phyloP scores from a whole-genome alignment of 805 yeast genomes.

The Yarrowia bubula region DNA sequence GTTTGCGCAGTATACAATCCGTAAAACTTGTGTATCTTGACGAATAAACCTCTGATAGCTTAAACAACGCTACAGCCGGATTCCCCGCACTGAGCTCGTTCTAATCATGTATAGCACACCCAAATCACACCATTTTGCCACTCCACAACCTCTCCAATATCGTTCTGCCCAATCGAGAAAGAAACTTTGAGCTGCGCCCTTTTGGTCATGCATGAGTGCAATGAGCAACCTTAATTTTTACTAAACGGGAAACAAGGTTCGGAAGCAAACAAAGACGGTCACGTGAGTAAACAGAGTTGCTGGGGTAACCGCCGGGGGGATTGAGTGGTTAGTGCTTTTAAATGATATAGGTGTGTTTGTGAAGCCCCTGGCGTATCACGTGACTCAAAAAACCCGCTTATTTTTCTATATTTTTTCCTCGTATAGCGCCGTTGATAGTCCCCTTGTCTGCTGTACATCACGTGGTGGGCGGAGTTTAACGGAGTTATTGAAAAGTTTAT shows the following conservation, averaged over 20 bases:
- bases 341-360: too few species aligned
- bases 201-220: neutral
- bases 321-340: too few species aligned
- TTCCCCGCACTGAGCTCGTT: neutral
- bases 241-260: neutral
- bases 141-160: neutral
- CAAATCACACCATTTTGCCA: neutral
- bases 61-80: neutral
- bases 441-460: constrained; percentile 1
- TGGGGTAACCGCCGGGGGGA: neutral
- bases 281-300: constrained; percentile 18
- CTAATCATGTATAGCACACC: too few species aligned
- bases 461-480: constrained; percentile 20
- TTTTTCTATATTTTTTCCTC: too few species aligned
- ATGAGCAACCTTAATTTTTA: neutral
- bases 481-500: neutral
- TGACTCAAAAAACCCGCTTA: too few species aligned
- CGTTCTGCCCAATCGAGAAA: neutral
- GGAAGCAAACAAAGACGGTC: constrained; percentile 18
- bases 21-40: too few species aligned
- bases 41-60: neutral
- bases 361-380: neutral
- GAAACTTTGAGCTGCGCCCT: neutral
- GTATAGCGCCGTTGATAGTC: neutral
- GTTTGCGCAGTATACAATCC: too few species aligned